Conservation (phyloP, 495 filamentous ascomycete species). For the Eremomyces bilateralis region DNA sequence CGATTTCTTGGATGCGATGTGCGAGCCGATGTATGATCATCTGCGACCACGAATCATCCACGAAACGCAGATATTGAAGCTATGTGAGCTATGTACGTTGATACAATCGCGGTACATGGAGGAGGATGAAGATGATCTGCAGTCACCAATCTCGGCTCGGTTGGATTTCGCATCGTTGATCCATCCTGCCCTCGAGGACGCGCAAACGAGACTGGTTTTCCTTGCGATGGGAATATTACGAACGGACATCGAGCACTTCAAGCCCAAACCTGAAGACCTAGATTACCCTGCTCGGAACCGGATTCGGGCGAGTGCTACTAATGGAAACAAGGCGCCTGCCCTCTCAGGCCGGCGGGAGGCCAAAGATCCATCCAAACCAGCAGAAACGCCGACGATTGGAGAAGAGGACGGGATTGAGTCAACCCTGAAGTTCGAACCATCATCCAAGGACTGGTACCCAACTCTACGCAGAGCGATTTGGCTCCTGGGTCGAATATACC, state of each 20-base stretch:
- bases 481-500: slow-evolving; percentile 67
- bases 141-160: slow-evolving; percentile 23
- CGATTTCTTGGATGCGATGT: slow-evolving; percentile 50
- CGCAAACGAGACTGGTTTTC: slow-evolving; percentile 53
- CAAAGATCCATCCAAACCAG: slow-evolving; percentile 22
- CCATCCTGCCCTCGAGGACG: slow-evolving; percentile 47
- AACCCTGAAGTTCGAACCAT: slow-evolving; percentile 13
- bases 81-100: slow-evolving; percentile 63
- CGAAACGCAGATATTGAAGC: slow-evolving; percentile 46
- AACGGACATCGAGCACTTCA: slow-evolving; percentile 48
- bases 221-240: slow-evolving; percentile 43
- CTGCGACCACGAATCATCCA: slow-evolving; percentile 47
- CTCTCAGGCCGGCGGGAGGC: slow-evolving; percentile 19
- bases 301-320: slow-evolving; percentile 23
- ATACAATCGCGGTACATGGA: slow-evolving; percentile 68
- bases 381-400: slow-evolving; percentile 29
- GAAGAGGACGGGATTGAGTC: slow-evolving; percentile 23
- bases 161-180: slow-evolving; percentile 47
- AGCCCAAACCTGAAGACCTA: slow-evolving; percentile 44
- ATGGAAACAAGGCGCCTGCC: slow-evolving; percentile 20
- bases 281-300: slow-evolving; percentile 34
- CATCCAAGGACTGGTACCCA: slow-evolving; percentile 38
- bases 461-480: slow-evolving; percentile 60
- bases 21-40: slow-evolving; percentile 55
- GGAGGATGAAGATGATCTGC: slow-evolving; percentile 37